phyloP scores from a whole-genome alignment of 1,139 yeast genomes.

The Debaryomycetaceae sp. region DNA sequence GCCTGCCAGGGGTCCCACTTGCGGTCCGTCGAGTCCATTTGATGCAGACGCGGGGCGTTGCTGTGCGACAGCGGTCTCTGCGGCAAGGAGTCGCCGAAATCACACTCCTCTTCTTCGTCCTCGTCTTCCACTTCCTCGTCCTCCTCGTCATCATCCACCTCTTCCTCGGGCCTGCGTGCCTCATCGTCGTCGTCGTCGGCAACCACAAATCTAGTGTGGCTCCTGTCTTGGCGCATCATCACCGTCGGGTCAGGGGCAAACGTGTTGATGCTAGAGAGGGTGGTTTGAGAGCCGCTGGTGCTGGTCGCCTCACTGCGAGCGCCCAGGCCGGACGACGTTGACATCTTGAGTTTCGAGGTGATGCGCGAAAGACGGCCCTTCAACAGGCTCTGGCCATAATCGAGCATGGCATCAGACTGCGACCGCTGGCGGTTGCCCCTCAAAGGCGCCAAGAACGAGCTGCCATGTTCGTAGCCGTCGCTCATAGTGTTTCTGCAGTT shows the following conservation, averaged over 20 bases:
- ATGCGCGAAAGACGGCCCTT: constrained; percentile 3
- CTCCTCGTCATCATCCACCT: constrained; percentile 6
- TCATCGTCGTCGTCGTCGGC: constrained; percentile 18
- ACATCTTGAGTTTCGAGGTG: constrained; percentile 7
- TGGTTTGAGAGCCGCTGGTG: constrained; percentile 1
- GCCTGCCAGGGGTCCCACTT: constrained; percentile 48
- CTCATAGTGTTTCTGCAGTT: constrained; percentile 3
- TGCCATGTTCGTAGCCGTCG: constrained; percentile 1
- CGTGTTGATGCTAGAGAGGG: neutral
- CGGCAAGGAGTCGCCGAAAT: constrained; percentile 7
- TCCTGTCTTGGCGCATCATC: neutral
- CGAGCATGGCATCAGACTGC: constrained; percentile 5
- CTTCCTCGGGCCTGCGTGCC: constrained; percentile 18
- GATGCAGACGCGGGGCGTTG: no score
- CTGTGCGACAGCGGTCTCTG: constrained; percentile 2
- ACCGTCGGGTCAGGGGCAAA: neutral
- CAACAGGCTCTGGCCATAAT: neutral
- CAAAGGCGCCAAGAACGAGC: neutral
- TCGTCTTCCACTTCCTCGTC: constrained; percentile 7
- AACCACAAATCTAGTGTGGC: constrained; percentile 6
- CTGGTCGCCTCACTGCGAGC: neutral
- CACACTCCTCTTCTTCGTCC: constrained; percentile 10
- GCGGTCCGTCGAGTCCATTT: constrained; percentile 10
- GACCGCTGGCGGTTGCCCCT: constrained; percentile 4
- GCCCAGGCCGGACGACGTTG: constrained; percentile 1